phyloP scores from a whole-genome alignment of 2,329 filamentous ascomycete genomes.

The Paracoccidioides lutzii region DNA sequence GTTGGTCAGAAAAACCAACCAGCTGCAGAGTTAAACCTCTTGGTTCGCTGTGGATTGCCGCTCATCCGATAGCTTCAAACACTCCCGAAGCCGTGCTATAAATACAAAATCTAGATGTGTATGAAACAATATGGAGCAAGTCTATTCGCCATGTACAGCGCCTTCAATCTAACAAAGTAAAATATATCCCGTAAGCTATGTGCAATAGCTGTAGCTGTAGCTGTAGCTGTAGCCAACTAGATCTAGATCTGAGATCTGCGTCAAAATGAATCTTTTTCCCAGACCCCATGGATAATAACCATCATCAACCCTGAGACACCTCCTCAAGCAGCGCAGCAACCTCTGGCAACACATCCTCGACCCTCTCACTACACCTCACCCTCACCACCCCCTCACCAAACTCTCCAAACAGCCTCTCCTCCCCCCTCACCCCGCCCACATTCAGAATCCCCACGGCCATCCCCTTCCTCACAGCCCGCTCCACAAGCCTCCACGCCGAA shows the following conservation, averaged over 20 bases:
- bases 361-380: constrained; percentile 32
- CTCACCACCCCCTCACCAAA: constrained; percentile 17
- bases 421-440: constrained; percentile 42
- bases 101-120: not conserved
- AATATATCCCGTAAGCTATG: no score
- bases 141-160: no score
- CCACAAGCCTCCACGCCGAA: constrained; percentile 82
- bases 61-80: not conserved
- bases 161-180: no score
- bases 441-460: constrained; percentile 85
- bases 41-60: not conserved
- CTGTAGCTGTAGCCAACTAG: no score
- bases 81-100: not conserved
- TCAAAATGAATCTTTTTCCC: not conserved
- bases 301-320: not conserved
- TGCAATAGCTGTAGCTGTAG: no score
- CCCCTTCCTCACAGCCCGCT: constrained; percentile 63
- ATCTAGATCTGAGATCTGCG: no score
- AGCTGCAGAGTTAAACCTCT: no score
- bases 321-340: constrained; percentile 22
- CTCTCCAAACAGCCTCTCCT: constrained; percentile 29
- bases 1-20: no score
- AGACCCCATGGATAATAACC: not conserved
- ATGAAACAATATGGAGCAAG: not conserved
- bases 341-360: constrained; percentile 30